phyloP scores from a whole-genome alignment of 2,329 filamentous ascomycete genomes.

The Hymenoscyphus infarciens region DNA sequence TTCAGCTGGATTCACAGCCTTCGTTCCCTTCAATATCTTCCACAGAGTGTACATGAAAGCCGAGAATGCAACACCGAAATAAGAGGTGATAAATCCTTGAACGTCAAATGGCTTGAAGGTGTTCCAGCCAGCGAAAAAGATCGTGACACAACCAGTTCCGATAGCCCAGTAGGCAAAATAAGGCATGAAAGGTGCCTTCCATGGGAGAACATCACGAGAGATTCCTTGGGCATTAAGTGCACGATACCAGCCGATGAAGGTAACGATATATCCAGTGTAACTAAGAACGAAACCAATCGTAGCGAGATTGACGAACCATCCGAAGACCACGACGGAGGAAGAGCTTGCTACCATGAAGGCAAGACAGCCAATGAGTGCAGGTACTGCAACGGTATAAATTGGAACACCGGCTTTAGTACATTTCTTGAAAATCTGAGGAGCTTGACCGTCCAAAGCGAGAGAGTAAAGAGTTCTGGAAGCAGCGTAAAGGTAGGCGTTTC shows the following conservation, averaged over 20 bases:
- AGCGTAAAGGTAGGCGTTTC: slow-evolving; percentile 60
- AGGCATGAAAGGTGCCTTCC: slow-evolving; percentile 48
- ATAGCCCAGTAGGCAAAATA: slow-evolving; percentile 61
- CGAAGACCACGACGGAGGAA: slow-evolving; percentile 39
- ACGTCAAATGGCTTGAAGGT: slow-evolving; percentile 49
- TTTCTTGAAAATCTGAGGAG: slow-evolving; percentile 56
- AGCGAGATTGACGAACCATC: slow-evolving; percentile 49
- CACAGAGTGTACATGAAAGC: slow-evolving; percentile 62
- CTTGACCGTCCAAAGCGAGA: slow-evolving; percentile 63
- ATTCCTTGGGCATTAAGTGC: slow-evolving; percentile 66
- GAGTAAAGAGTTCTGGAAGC: slow-evolving; percentile 68
- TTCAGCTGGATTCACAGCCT: slow-evolving; percentile 43
- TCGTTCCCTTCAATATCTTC: slow-evolving; percentile 66
- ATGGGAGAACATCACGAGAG: slow-evolving; percentile 61
- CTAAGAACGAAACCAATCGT: slow-evolving; percentile 51
- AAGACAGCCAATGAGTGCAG: slow-evolving; percentile 55
- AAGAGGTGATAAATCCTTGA: slow-evolving; percentile 65
- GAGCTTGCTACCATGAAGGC: slow-evolving; percentile 65
- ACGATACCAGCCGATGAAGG: slow-evolving; percentile 68
- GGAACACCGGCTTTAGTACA: slow-evolving; percentile 58
- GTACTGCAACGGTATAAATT: slow-evolving; percentile 58
- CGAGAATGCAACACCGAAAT: slow-evolving; percentile 55
- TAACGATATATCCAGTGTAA: slow-evolving; percentile 63
- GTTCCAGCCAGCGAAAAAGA: slow-evolving; percentile 49
- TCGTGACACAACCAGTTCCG: slow-evolving; percentile 61